Evolutionary conservation across 1,284 basidiomycete species (phyloP).

Genomic region (Boletus sp.): DNA sequence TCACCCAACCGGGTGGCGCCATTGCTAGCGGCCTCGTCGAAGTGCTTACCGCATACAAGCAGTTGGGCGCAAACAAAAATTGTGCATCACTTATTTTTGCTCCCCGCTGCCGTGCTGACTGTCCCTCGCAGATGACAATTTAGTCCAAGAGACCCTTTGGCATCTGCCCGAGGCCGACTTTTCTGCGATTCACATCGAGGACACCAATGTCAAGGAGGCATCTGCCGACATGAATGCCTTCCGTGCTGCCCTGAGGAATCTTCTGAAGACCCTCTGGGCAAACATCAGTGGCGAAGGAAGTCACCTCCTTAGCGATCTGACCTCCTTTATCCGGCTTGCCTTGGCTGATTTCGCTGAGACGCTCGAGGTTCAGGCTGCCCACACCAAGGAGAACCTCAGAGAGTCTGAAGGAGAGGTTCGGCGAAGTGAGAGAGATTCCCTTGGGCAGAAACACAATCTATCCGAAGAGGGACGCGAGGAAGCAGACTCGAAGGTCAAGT

Average conservation of each 20-base stretch:
- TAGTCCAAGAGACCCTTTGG: conserved; percentile 60
- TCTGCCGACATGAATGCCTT: conserved; percentile 47
- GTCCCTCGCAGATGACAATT: conserved; percentile 46
- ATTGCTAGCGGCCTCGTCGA: conserved; percentile 47
- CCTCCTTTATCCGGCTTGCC: conserved; percentile 57
- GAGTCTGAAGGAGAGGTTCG: conserved; percentile 54
- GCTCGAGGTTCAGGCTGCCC: conserved; percentile 46
- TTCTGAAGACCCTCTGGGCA: conserved; percentile 50
- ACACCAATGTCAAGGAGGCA: conserved; percentile 42
- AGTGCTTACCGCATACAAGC: conserved; percentile 52
- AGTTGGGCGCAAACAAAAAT: conserved; percentile 52
- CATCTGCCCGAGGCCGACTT: conserved; percentile 53
- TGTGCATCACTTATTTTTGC: conserved; percentile 30
- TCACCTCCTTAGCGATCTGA: conserved; percentile 54
- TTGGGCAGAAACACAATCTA: conserved; percentile 50
- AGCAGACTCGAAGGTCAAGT: conserved; percentile 43
- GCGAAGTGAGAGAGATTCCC: conserved; percentile 50
- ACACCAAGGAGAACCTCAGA: conserved; percentile 49
- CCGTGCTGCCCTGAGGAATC: conserved; percentile 44
- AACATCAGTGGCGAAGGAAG: conserved; percentile 50
- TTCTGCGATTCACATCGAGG: conserved; percentile 34
- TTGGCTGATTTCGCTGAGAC: conserved; percentile 60
- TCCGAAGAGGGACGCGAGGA: conserved; percentile 38
- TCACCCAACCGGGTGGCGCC: conserved; percentile 49
- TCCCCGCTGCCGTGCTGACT: neutral